Percentiles rank a stretch among this genome's conserved stretches.
Evolutionary conservation across 2,329 filamentous ascomycete genomes (phyloP).

Genomic region (Seiridium cupressi): DNA sequence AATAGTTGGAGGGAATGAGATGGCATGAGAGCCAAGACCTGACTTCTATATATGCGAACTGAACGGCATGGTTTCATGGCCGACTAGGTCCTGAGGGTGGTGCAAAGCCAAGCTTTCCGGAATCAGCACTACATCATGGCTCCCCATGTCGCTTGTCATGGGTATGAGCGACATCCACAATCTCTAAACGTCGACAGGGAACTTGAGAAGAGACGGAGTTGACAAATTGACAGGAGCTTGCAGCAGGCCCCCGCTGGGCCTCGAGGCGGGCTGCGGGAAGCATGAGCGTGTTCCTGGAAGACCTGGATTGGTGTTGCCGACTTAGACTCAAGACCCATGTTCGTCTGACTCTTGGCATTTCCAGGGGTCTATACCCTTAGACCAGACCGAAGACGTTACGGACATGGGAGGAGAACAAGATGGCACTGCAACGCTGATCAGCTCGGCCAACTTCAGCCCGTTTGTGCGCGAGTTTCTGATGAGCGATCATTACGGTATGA

Average conservation of each 20-base stretch:
- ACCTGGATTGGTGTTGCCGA: constrained; percentile 14
- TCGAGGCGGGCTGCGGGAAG: constrained; percentile 10
- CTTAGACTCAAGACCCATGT: constrained; percentile 1
- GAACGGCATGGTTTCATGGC: constrained; percentile 18
- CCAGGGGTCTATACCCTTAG: neutral
- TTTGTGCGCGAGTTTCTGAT: neutral
- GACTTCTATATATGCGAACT: constrained; percentile 37
- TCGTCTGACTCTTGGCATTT: constrained; percentile 3
- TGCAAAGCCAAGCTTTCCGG: constrained; percentile 20
- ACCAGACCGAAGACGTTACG: constrained; percentile 6
- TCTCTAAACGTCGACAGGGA: constrained; percentile 39
- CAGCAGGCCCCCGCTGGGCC: constrained; percentile 8
- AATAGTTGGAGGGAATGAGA: constrained; percentile 26
- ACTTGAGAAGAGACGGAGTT: constrained; percentile 25
- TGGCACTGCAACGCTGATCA: constrained; percentile 5
- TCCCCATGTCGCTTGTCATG: constrained; percentile 21
- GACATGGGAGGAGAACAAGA: constrained; percentile 4
- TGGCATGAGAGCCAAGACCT: constrained; percentile 35
- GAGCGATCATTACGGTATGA: neutral
- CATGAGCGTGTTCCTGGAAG: constrained; percentile 10
- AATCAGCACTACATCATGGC: constrained; percentile 26
- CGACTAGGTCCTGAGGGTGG: constrained; percentile 17
- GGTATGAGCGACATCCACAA: constrained; percentile 35
- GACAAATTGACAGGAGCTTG: constrained; percentile 26
- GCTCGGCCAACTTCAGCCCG: neutral